These are phyloP conservation scores for Trametes maxima DNA, from an alignment of 768 basidiomycete genomes.

Conservation along the genomic window DNA sequence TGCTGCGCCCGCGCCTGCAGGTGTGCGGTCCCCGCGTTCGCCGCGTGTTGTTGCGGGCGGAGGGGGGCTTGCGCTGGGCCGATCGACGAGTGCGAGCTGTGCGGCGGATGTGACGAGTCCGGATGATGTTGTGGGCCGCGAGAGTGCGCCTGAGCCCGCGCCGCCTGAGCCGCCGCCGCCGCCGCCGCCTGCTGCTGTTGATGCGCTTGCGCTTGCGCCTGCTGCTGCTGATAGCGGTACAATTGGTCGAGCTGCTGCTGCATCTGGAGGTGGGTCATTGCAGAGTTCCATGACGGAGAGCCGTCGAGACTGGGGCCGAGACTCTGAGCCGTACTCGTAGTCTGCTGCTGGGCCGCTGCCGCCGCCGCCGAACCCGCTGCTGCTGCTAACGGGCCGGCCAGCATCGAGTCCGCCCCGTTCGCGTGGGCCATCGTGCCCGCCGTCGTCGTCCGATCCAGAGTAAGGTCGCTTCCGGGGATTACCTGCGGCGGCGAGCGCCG, in stretches of 20 bases:
- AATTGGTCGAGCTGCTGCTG: constrained; percentile 48
- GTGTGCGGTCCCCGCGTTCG: constrained; percentile 19
- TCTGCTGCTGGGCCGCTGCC: constrained; percentile 34
- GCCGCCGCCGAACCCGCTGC: constrained; percentile 23
- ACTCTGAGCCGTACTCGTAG: constrained; percentile 73
- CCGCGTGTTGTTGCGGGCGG: constrained; percentile 22
- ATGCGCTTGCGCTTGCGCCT: constrained; percentile 36
- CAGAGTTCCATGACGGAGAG: constrained; percentile 89
- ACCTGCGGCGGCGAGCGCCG: constrained; percentile 27
- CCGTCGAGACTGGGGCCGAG: constrained; percentile 76
- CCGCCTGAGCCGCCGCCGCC: constrained; percentile 31
- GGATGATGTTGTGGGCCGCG: constrained; percentile 38
- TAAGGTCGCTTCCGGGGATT: constrained; percentile 67
- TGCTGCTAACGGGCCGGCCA: constrained; percentile 37
- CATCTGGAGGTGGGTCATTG: constrained; percentile 63
- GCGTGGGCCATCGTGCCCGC: constrained; percentile 27
- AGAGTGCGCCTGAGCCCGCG: constrained; percentile 22
- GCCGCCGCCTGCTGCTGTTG: constrained; percentile 27
- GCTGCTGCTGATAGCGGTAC: constrained; percentile 41
- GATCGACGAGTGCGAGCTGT: constrained; percentile 51
- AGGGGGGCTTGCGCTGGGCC: constrained; percentile 35
- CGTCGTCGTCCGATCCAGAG: constrained; percentile 58
- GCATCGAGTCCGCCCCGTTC: constrained; percentile 18
- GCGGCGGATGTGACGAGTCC: constrained; percentile 36
- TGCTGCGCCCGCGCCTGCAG: constrained; percentile 28